Evolutionary conservation across 75 land plant species (phyloP).

Genomic region (Selaginella tamariscina): DNA sequence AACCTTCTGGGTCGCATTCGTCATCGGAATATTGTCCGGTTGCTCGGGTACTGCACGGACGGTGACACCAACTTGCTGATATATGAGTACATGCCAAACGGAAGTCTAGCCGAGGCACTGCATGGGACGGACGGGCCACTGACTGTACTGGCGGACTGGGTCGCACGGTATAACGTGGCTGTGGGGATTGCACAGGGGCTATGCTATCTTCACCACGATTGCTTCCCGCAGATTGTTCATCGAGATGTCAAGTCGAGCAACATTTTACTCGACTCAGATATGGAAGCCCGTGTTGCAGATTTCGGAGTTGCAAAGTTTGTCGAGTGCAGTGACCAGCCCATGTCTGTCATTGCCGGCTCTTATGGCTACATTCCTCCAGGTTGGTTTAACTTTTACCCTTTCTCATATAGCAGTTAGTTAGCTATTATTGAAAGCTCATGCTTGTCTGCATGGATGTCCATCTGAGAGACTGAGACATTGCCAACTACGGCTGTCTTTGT

Average conservation of each 20-base stretch:
- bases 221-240: conserved; percentile 65
- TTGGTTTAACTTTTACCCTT: neutral
- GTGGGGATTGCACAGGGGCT: conserved; percentile 72
- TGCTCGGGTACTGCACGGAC: conserved; percentile 48
- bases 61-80: conserved; percentile 45
- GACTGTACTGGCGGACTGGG: conserved; percentile 46
- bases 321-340: conserved; percentile 12
- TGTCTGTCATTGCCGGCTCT: conserved; percentile 16
- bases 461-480: no score
- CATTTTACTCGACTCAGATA: conserved; percentile 39
- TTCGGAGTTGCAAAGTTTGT: conserved; percentile 64
- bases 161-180: conserved; percentile 59
- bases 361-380: conserved; percentile 22
- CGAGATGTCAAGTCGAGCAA: conserved; percentile 50
- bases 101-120: conserved; percentile 60
- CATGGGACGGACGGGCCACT: conserved; percentile 32
- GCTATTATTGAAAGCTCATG: no score
- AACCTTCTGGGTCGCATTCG: conserved; percentile 55
- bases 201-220: conserved; percentile 79
- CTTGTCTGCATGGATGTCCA: no score
- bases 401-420: no score
- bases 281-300: conserved; percentile 81
- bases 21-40: conserved; percentile 69
- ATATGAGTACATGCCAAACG: conserved; percentile 84
- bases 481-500: no score